Conservation (phyloP, 306 rosid genomes). For the Heteromeles arbutifolia region DNA sequence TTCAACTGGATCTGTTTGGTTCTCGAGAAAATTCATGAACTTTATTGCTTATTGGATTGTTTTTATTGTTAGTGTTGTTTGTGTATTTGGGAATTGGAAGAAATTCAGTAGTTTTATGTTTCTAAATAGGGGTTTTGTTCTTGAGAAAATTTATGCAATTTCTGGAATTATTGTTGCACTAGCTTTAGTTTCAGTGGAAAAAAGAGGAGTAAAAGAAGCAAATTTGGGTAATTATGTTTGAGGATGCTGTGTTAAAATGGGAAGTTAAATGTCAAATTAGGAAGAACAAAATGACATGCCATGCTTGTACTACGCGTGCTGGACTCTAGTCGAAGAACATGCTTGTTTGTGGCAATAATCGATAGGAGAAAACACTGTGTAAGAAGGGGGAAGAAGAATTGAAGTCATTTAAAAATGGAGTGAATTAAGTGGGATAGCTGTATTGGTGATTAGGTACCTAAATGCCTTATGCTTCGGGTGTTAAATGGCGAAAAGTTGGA, state of each 20-base stretch:
- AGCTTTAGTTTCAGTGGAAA: not conserved
- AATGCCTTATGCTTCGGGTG: not conserved
- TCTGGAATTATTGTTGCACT: not conserved
- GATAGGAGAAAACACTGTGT: not conserved
- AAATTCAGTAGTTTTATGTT: not conserved
- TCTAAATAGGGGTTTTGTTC: not conserved
- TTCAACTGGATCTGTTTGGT: not conserved
- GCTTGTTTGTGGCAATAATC: not conserved
- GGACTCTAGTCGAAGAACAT: not conserved
- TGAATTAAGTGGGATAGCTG: not conserved
- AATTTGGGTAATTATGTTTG: not conserved
- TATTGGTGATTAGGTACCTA: not conserved
- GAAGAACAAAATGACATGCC: not conserved
- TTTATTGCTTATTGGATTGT: not conserved
- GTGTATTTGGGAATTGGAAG: not conserved
- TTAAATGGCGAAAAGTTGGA: not conserved
- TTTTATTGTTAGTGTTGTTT: not conserved
- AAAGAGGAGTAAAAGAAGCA: not conserved
- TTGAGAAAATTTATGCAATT: not conserved
- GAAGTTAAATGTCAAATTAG: not conserved
- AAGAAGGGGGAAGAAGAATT: not conserved
- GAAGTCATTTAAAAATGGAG: not conserved
- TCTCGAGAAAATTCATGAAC: not conserved
- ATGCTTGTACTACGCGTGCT: not conserved
- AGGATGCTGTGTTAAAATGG: not conserved